phyloP scores from a whole-genome alignment of 495 filamentous ascomycete genomes.

The Aspergillus wentii region DNA sequence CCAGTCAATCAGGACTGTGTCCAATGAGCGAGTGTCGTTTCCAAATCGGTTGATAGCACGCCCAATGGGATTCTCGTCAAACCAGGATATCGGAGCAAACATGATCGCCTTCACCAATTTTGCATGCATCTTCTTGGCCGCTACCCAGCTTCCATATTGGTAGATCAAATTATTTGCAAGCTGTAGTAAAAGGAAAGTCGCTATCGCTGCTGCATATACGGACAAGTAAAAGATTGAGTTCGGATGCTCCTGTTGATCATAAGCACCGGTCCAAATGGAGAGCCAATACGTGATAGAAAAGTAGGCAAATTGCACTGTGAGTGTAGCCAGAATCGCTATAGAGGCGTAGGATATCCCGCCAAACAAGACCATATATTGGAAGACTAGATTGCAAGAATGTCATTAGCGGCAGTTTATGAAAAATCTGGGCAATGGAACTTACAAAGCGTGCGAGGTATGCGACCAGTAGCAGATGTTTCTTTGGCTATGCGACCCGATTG shows the following conservation, averaged over 20 bases:
- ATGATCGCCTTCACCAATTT: constrained; percentile 66
- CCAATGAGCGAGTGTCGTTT: constrained; percentile 61
- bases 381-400: constrained; percentile 6
- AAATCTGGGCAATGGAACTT: constrained; percentile 4
- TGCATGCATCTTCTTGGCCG: constrained; percentile 52
- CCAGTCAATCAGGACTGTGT: constrained; percentile 39
- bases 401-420: background rate
- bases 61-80: constrained; percentile 82
- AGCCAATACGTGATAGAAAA: constrained; percentile 24
- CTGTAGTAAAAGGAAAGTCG: constrained; percentile 15
- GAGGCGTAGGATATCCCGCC: constrained; percentile 15
- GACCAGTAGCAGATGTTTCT: constrained; percentile 17
- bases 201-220: constrained; percentile 16
- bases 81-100: constrained; percentile 81
- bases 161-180: constrained; percentile 19
- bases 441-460: constrained; percentile 20
- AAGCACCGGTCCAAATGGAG: constrained; percentile 20
- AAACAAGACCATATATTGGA: constrained; percentile 19
- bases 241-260: constrained; percentile 11
- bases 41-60: constrained; percentile 86
- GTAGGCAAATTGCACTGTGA: constrained; percentile 19
- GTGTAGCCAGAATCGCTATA: constrained; percentile 11
- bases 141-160: constrained; percentile 33
- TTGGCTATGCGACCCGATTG: constrained; percentile 5
- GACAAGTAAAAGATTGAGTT: constrained; percentile 17